A percentile compares a stretch with the other conserved stretches of the same genome.
These are phyloP conservation scores for Rubroshorea leprosula DNA, from an alignment of 345 rosid genomes.

Conservation along the genomic window DNA sequence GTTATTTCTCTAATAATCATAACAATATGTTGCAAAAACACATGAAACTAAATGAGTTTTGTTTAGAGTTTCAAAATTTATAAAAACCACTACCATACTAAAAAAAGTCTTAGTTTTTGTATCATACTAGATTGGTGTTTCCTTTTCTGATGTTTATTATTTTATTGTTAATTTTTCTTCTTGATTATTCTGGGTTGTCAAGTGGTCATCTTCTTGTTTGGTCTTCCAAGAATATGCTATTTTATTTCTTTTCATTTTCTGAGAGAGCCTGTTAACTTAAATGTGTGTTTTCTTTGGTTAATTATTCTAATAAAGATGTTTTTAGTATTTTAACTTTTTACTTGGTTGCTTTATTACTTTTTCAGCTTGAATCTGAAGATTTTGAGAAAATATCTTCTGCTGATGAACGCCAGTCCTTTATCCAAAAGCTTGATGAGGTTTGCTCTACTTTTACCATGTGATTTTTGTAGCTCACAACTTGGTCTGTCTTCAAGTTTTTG, in stretches of 20 bases:
- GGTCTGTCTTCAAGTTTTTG: slow-evolving; percentile 6
- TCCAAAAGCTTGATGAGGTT: slow-evolving; percentile 90
- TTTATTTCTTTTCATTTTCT: background rate
- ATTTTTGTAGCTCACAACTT: slow-evolving; percentile 2
- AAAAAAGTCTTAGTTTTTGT: too few species aligned
- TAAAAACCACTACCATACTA: too few species aligned
- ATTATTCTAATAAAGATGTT: background rate
- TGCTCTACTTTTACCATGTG: slow-evolving; percentile 11
- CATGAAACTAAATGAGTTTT: too few species aligned
- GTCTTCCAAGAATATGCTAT: background rate
- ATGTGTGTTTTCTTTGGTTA: background rate
- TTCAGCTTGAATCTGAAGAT: slow-evolving; percentile 75
- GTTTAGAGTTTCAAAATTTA: too few species aligned
- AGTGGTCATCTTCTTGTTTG: background rate
- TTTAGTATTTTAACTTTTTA: slow-evolving; percentile 1
- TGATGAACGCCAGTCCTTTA: slow-evolving; percentile 74
- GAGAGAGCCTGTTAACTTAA: background rate
- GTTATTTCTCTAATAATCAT: too few species aligned
- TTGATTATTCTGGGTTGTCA: background rate
- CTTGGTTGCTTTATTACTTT: slow-evolving; percentile 9
- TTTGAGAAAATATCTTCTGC: slow-evolving; percentile 60
- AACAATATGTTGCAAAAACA: too few species aligned
- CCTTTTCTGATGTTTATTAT: background rate
- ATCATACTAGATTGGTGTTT: background rate
- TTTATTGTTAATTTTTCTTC: background rate